These are phyloP conservation scores for Colletotrichum scovillei DNA, from an alignment of 2,329 filamentous ascomycete genomes.

Conservation along the genomic window DNA sequence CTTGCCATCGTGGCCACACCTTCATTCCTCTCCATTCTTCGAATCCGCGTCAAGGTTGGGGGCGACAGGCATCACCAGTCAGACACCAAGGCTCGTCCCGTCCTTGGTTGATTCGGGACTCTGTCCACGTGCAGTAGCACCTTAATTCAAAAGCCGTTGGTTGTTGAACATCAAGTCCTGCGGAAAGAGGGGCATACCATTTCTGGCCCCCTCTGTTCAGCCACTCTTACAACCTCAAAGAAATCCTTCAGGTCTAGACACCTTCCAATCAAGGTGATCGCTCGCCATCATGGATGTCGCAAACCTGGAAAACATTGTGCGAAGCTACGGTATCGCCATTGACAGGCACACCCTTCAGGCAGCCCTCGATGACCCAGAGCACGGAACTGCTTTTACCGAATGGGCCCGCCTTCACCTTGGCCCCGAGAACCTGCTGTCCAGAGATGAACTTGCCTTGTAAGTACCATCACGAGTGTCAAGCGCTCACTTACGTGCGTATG, in stretches of 20 bases:
- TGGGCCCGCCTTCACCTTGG: constrained; percentile 63
- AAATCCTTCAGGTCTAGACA: background rate
- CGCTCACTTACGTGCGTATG: background rate
- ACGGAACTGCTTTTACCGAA: constrained; percentile 50
- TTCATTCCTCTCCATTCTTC: background rate
- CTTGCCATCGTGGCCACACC: background rate
- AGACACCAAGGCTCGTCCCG: constrained; percentile 24
- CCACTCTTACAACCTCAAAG: background rate
- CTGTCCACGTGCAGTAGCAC: constrained; percentile 20
- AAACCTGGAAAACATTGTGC: constrained; percentile 40
- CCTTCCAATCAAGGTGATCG: background rate
- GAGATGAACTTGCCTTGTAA: constrained; percentile 66
- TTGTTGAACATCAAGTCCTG: constrained; percentile 3
- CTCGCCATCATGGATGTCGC: constrained; percentile 18
- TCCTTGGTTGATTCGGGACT: constrained; percentile 20
- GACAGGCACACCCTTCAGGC: constrained; percentile 49
- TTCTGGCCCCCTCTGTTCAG: background rate
- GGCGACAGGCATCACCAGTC: background rate
- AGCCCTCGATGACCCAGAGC: constrained; percentile 48
- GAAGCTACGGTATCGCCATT: constrained; percentile 45
- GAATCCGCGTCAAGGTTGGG: background rate
- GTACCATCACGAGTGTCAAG: constrained; percentile 33
- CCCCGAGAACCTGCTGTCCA: constrained; percentile 63
- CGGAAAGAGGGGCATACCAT: background rate
- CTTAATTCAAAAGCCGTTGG: background rate